Conservation (phyloP, 805 yeast species). For the Saccharomycopsis fermentans region DNA sequence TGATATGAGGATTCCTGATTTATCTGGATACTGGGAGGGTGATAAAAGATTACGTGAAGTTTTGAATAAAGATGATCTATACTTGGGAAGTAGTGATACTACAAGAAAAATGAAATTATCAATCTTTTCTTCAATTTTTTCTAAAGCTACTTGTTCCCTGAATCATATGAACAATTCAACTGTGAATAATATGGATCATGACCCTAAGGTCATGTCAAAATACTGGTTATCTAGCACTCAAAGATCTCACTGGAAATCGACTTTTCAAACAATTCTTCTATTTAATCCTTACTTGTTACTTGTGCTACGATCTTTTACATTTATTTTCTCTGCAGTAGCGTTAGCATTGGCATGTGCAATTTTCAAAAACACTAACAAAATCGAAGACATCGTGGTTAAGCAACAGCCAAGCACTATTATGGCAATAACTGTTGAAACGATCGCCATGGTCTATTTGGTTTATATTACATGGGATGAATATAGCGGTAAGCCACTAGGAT, state of each 20-base stretch:
- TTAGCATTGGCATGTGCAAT: slow-evolving; percentile 63
- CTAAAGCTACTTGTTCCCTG: background rate
- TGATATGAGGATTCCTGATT: slow-evolving; percentile 26
- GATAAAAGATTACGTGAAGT: slow-evolving; percentile 49
- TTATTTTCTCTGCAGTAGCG: slow-evolving; percentile 53
- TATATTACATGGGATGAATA: slow-evolving; percentile 89
- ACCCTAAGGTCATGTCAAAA: slow-evolving; percentile 38
- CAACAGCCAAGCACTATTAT: slow-evolving; percentile 88
- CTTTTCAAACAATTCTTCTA: slow-evolving; percentile 46
- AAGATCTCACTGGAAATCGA: slow-evolving; percentile 54
- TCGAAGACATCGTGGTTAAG: slow-evolving; percentile 28
- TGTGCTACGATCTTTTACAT: slow-evolving; percentile 51
- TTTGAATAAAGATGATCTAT: slow-evolving; percentile 28
- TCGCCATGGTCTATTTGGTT: slow-evolving; percentile 65
- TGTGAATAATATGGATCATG: slow-evolving; percentile 24
- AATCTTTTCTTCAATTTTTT: background rate
- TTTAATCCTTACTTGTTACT: slow-evolving; percentile 78
- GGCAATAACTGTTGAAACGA: slow-evolving; percentile 78
- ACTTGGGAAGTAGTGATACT: background rate
- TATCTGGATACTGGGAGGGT: slow-evolving; percentile 61
- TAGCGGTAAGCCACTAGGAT: slow-evolving; percentile 82
- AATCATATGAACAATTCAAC: slow-evolving; percentile 16
- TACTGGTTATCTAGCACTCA: slow-evolving; percentile 61
- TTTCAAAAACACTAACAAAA: slow-evolving; percentile 23
- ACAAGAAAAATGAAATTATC: background rate